Evolutionary conservation across 176 grass and related monocot species (phyloP), one percentile per base, ranked within the genome.

Genomic region (Guadua angustifolia): DNA sequence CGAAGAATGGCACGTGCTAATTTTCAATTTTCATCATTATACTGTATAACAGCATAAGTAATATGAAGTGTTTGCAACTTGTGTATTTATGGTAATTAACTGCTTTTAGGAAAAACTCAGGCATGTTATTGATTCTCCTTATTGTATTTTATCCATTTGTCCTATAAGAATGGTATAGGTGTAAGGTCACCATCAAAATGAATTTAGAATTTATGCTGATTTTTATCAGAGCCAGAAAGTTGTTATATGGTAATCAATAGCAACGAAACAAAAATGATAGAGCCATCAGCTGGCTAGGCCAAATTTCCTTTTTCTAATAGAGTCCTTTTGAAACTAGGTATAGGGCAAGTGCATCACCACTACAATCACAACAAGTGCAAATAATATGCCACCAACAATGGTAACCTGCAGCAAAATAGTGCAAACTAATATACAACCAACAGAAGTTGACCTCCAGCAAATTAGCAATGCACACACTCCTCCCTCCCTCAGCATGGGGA

Each of bases 81-180:
- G 5, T 80, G 49, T 56, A 66, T 74, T 42, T 17, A 45, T 71
- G 24, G 50, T 24, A 9, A 22, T n/a, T 22, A 5, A 47, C 50
- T 72, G 24, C 11, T 32, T 38, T 40, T 58, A 58, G 13, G 26
- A 6, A 63, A 63, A 90, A 65, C 26, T 38, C 5, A 44, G 39
- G 15, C 35, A 38, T 43, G 52, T 44, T 39, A 14, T 55, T 64
- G 33, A 12, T 42, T 46, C 21, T 4, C 25, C 21, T 73, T 67
- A 70, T 52, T 73, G 21, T 35, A 26, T 66, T n/a, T n/a, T 57
- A 19, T 55, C 9, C 13, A 11, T 82, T 42, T 66, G 66, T 56
- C 79, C 29, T 82, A 66, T 35, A 66, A 58, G 4, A 25, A 73
- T 83, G 46, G 39, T 29, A 18, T 82, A 85, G 52, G 82, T 85